Evolutionary conservation across 2,329 filamentous ascomycete species (phyloP).

Genomic region (Pyricularia sp.): DNA sequence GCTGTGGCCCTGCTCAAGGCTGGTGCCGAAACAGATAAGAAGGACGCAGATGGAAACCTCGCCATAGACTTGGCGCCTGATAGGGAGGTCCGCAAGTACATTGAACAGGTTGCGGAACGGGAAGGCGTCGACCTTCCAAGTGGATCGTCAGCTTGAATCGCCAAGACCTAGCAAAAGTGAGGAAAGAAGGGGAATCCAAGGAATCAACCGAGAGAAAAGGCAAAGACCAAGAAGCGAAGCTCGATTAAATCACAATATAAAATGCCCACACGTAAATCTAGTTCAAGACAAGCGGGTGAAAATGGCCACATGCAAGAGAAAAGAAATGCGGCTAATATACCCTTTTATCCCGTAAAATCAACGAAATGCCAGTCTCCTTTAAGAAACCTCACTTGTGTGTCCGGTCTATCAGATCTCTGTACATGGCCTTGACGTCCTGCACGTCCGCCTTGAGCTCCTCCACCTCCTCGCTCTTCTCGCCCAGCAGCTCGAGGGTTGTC

Average conservation of each 20-base stretch:
- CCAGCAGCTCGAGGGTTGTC: conserved; percentile 84
- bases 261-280: neutral
- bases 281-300: neutral
- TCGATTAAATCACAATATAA: conserved; percentile 5
- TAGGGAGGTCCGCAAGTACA: conserved; percentile 65
- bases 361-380: neutral
- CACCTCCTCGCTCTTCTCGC: conserved; percentile 91
- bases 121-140: conserved; percentile 58
- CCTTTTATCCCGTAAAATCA: neutral
- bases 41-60: conserved; percentile 54
- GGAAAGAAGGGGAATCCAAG: neutral
- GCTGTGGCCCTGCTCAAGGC: conserved; percentile 72
- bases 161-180: neutral
- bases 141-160: neutral
- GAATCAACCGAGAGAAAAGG: neutral
- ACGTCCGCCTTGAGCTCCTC: conserved; percentile 86
- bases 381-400: conserved; percentile 35
- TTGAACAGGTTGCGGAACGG: conserved; percentile 63
- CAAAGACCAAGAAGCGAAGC: neutral
- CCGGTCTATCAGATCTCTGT: conserved; percentile 79
- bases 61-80: conserved; percentile 80
- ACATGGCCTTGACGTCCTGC: conserved; percentile 88
- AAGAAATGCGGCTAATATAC: neutral
- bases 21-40: conserved; percentile 71
- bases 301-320: neutral